phyloP scores from a whole-genome alignment of 106 monocot species.

The Acanthochlamys bracteata region DNA sequence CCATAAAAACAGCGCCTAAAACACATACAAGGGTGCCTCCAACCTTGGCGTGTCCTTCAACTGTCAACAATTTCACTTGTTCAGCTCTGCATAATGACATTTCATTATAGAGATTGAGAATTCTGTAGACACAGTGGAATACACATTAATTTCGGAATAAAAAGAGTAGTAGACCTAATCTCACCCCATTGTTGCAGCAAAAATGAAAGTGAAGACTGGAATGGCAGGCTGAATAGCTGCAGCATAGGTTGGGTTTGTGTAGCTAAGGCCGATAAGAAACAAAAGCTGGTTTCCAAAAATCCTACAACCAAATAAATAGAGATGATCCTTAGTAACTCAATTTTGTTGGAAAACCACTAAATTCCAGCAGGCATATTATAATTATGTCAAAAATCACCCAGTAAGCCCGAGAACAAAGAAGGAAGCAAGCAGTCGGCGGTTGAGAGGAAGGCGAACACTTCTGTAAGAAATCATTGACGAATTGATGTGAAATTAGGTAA shows the following conservation, averaged over 20 bases:
- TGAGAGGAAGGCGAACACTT: too few relatives aligned
- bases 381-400: too few relatives aligned
- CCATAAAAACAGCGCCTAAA: slow-evolving; percentile 66
- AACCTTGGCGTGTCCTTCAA: slow-evolving; percentile 56
- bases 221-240: slow-evolving; percentile 79
- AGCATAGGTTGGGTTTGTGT: slow-evolving; percentile 79
- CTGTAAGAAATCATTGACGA: too few relatives aligned
- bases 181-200: slow-evolving; percentile 53
- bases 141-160: too few relatives aligned
- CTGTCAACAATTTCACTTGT: slow-evolving; percentile 45
- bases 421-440: slow-evolving; percentile 38
- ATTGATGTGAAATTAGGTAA: too few relatives aligned
- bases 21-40: slow-evolving; percentile 56
- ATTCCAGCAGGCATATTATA: too few relatives aligned
- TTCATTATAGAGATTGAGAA: too few relatives aligned
- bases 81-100: slow-evolving; percentile 39
- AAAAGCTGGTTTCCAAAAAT: slow-evolving; percentile 89
- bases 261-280: slow-evolving; percentile 72
- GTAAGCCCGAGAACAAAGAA: slow-evolving; percentile 80
- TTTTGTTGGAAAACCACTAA: too few relatives aligned
- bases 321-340: too few relatives aligned
- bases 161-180: too few relatives aligned
- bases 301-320: slow-evolving; percentile 28
- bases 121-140: too few relatives aligned
- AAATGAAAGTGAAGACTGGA: slow-evolving; percentile 83